Percentiles rank a stretch among this genome's conserved stretches.
phyloP scores from a whole-genome alignment of 1,284 basidiomycete species.

The Tremellales sp. region DNA sequence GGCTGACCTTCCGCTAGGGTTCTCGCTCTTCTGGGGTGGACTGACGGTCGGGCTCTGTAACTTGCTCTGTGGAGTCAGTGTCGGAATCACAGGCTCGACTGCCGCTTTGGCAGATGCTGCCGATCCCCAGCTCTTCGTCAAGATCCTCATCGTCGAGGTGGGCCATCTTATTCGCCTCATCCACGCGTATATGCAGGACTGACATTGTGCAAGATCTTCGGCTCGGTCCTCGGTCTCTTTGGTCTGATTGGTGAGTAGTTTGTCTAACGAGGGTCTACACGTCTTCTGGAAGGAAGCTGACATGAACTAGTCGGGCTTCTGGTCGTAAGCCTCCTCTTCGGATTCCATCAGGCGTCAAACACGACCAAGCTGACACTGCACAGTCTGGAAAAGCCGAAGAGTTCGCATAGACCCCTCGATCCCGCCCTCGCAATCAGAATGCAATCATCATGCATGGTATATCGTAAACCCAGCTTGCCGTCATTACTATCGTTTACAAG shows the following conservation, averaged over 20 bases:
- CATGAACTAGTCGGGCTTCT: conserved; percentile 45
- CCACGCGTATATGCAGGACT: conserved; percentile 5
- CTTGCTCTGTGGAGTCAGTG: conserved; percentile 84
- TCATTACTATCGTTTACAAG: conserved; percentile 2
- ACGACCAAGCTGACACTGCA: background rate
- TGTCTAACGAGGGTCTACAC: background rate
- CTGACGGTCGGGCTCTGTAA: conserved; percentile 83
- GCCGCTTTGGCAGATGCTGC: conserved; percentile 89
- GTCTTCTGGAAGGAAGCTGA: conserved; percentile 7
- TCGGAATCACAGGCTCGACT: conserved; percentile 86
- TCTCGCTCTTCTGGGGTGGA: conserved; percentile 90
- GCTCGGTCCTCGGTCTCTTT: conserved; percentile 84
- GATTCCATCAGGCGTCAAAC: background rate
- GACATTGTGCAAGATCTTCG: conserved; percentile 70
- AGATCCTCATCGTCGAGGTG: conserved; percentile 82
- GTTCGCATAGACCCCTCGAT: conserved; percentile 35
- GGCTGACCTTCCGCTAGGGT: conserved; percentile 59
- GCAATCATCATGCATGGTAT: conserved; percentile 22
- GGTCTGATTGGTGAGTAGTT: conserved; percentile 78
- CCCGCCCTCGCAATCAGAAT: conserved; percentile 5
- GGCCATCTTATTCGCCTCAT: conserved; percentile 3
- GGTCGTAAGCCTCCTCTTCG: conserved; percentile 37
- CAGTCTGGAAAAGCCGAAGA: conserved; percentile 50
- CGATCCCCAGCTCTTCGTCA: conserved; percentile 87
- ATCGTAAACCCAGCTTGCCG: background rate